Evolutionary conservation across 352 stramenopile species (phyloP).

Genomic region (Globisporangium carolinianum): DNA sequence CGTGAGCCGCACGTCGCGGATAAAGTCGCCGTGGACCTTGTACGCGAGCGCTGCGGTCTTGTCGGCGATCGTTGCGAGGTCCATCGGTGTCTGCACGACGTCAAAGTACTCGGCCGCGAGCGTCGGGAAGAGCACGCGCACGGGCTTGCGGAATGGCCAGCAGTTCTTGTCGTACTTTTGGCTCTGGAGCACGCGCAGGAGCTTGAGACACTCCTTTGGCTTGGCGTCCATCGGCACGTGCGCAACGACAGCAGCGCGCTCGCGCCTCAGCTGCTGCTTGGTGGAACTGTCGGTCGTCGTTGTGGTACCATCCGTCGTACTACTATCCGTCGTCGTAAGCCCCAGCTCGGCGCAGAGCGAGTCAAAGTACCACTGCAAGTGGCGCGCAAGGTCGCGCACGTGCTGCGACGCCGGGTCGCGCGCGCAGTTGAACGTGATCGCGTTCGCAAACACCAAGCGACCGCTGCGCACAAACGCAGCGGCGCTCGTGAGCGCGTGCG

Average conservation of each 20-base stretch:
- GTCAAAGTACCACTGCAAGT: constrained; percentile 83
- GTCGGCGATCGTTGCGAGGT: constrained; percentile 63
- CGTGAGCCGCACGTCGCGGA: constrained; percentile 67
- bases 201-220: constrained; percentile 72
- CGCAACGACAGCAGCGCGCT: constrained; percentile 45
- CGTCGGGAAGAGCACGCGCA: constrained; percentile 62
- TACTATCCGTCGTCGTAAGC: constrained; percentile 14
- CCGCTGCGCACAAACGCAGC: constrained; percentile 69
- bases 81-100: constrained; percentile 78
- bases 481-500: constrained; percentile 29
- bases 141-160: constrained; percentile 81
- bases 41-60: constrained; percentile 68
- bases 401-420: constrained; percentile 61
- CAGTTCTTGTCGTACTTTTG: constrained; percentile 86
- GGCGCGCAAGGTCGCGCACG: constrained; percentile 74
- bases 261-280: constrained; percentile 42
- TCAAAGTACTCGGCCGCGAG: constrained; percentile 75
- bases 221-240: constrained; percentile 66
- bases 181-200: constrained; percentile 73
- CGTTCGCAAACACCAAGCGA: constrained; percentile 74
- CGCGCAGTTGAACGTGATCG: constrained; percentile 75
- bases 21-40: constrained; percentile 78
- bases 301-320: too few species aligned
- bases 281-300: constrained; percentile 7
- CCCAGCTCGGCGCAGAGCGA: constrained; percentile 68